Evolutionary conservation across 129 eudicot species (phyloP), one percentile per base, ranked within the genome.

Genomic region (Helianthus tuberosus): DNA sequence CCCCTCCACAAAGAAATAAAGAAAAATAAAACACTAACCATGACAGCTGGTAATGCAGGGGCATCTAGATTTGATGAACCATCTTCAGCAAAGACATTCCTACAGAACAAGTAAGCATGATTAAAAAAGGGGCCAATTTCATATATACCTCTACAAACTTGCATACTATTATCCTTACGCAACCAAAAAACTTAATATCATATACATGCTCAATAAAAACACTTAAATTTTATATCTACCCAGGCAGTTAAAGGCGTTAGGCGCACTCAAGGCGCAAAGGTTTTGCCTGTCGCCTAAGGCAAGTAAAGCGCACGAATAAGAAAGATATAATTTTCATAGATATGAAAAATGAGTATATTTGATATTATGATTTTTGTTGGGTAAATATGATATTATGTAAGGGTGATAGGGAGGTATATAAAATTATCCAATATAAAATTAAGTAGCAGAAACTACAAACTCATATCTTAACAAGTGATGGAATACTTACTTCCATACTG

Each of bases 71-170:
- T 80, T 0, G 86, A 78, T 44, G 78, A 43, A 60, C 86, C 88
- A 57, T 92, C 98, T 75, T 89, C 96, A 48, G 93, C 79, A 25
- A 66, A 92, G 25, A 92, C 84, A 83, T 92, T 92, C 88, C 98
- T 92, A 59, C 70, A 80, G 16, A 44, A 67, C 49, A 83, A 64
- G 48, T 29, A 76, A 61, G 52, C 72, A 74, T 43, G 10, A 11
- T 61, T 51, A 49, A 5, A 58, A 69, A 69, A 71, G 41, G 6
- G 10, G 16, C 5, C 55, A 71, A 17, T 15, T 47, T 6, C 39
- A 32, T 57, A 57, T 20, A 57, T 20, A 2, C n/a, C n/a, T n/a
- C 63, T 57, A 57, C 3, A 57, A 9, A 57, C 63, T 57, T 20
- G 13, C 59, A 52, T 55, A 17, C 16, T 53, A 16, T 53, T 11